Evolutionary conservation across 176 grass and related monocot genomes (phyloP).

Genomic region (bread wheat (Triticum aestivum)): DNA sequence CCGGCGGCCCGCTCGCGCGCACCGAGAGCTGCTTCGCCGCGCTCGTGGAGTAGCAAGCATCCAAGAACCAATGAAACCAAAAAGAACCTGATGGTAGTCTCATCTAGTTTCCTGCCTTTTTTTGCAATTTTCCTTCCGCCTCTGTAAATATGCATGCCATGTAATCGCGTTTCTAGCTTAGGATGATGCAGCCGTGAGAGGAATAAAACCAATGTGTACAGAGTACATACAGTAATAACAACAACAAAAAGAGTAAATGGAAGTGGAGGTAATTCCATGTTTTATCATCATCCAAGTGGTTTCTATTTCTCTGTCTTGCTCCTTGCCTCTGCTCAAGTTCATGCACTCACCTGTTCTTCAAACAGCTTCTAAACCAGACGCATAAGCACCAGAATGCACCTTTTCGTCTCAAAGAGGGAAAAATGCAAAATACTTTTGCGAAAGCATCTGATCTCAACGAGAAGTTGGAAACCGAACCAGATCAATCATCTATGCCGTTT

Average conservation of each 20-base stretch:
- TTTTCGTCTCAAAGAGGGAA: neutral
- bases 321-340: neutral
- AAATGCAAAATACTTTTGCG: neutral
- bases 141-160: neutral
- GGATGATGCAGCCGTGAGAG: neutral
- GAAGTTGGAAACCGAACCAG: neutral
- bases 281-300: neutral
- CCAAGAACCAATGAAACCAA: too few species aligned
- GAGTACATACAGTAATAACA: neutral
- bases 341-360: neutral
- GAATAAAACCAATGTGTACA: constrained; percentile 42
- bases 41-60: constrained; percentile 34
- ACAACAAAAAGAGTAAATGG: neutral
- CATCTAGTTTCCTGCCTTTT: neutral
- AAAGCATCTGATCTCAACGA: neutral
- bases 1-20: constrained; percentile 22
- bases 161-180: constrained; percentile 13
- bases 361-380: neutral
- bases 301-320: neutral
- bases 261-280: constrained; percentile 59
- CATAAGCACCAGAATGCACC: neutral
- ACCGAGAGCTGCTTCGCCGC: constrained; percentile 71
- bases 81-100: neutral
- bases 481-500: neutral
- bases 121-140: neutral